These are phyloP conservation scores for Dictyostelium citrinum DNA, from an alignment of 78 protist genomes.

Conservation along the genomic window DNA sequence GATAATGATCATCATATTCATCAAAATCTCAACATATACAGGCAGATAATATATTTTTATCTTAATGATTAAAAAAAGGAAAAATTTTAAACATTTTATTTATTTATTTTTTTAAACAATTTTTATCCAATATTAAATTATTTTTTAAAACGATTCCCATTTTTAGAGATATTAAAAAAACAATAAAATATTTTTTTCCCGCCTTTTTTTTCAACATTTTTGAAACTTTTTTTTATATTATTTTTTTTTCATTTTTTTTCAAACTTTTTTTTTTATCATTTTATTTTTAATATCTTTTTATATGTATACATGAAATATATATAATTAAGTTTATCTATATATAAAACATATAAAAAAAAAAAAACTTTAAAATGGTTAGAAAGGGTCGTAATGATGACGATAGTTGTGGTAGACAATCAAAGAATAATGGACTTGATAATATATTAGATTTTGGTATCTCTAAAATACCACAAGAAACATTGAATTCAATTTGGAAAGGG, in stretches of 20 bases:
- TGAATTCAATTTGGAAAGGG: conserved; percentile 38
- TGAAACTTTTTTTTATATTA: not conserved
- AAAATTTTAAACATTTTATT: no score
- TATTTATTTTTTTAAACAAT: no score
- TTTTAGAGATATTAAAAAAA: no score
- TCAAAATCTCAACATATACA: no score
- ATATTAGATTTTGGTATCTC: not conserved
- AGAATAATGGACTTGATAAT: not conserved
- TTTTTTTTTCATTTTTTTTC: not conserved
- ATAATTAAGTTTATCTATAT: not conserved
- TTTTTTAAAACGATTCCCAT: no score
- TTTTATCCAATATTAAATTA: no score
- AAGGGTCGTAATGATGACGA: not conserved
- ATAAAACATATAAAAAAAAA: not conserved
- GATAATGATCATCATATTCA: no score
- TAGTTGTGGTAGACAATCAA: not conserved
- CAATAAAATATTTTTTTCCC: no score
- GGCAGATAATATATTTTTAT: no score
- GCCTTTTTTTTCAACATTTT: not conserved
- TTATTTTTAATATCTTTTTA: not conserved
- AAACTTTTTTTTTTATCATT: not conserved
- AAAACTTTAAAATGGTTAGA: not conserved
- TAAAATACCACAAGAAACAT: not conserved
- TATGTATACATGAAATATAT: not conserved
- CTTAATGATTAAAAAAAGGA: no score